Conservation (phyloP, 495 filamentous ascomycete genomes). For the Lasiosphaeria miniovina region DNA sequence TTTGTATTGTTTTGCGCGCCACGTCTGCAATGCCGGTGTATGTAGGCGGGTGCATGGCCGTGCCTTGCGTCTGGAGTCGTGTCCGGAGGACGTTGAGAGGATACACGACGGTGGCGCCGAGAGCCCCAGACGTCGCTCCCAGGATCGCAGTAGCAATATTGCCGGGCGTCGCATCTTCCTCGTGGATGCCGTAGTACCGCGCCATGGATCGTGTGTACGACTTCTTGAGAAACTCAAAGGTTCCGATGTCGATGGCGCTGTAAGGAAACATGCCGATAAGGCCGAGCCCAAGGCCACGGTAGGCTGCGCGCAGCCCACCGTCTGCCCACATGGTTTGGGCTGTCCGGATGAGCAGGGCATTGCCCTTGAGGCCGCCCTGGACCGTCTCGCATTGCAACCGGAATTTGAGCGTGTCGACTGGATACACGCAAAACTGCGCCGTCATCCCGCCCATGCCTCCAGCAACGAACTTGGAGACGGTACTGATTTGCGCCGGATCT, state of each 20-base stretch:
- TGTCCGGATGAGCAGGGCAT: slow-evolving; percentile 76
- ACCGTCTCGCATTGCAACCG: slow-evolving; percentile 92
- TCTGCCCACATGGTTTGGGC: slow-evolving; percentile 78
- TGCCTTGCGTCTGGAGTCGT: slow-evolving; percentile 91
- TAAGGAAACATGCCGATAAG: slow-evolving; percentile 97
- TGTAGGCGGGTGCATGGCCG: slow-evolving; percentile 81
- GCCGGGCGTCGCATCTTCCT: slow-evolving; percentile 74
- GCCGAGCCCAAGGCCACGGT: slow-evolving; percentile 89
- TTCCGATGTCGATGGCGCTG: slow-evolving; percentile 91
- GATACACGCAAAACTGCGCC: slow-evolving; percentile 95
- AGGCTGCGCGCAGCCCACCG: slow-evolving; percentile 72
- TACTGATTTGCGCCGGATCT: slow-evolving; percentile 73
- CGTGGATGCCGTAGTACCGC: slow-evolving; percentile 64
- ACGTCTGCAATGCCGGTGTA: slow-evolving; percentile 90
- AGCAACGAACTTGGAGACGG: slow-evolving; percentile 83
- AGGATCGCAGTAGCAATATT: slow-evolving; percentile 79
- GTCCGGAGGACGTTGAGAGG: slow-evolving; percentile 94
- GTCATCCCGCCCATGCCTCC: slow-evolving; percentile 89
- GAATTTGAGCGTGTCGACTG: slow-evolving; percentile 96
- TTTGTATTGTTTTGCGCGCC: slow-evolving; percentile 69
- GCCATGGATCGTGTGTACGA: slow-evolving; percentile 67
- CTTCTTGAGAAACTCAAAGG: slow-evolving; percentile 88
- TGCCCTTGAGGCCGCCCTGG: slow-evolving; percentile 77
- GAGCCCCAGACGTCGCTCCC: slow-evolving; percentile 85
- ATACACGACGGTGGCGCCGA: slow-evolving; percentile 91